These are phyloP conservation scores for Corynespora cassiicola DNA, from an alignment of 2,329 filamentous ascomycete species.

Conservation along the genomic window DNA sequence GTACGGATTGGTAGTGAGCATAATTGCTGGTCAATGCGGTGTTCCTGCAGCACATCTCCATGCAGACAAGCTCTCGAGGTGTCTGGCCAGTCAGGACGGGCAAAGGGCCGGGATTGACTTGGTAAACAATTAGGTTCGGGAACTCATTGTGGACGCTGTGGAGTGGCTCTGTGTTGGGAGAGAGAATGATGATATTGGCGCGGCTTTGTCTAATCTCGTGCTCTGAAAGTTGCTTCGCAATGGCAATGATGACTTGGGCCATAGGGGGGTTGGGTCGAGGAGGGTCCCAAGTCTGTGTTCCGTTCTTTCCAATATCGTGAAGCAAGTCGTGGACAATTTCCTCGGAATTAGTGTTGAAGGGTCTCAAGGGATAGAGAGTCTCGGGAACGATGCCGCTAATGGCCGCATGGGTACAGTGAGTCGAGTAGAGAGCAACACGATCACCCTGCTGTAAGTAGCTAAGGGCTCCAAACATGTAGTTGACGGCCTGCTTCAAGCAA, in stretches of 20 bases:
- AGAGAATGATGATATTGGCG: conserved; percentile 35
- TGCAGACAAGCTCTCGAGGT: conserved; percentile 18
- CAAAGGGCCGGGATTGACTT: conserved; percentile 32
- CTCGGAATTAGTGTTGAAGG: conserved; percentile 18
- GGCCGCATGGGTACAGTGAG: conserved; percentile 35
- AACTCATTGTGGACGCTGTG: conserved; percentile 28
- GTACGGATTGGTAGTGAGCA: conserved; percentile 28
- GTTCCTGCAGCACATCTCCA: conserved; percentile 29
- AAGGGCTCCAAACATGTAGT: conserved; percentile 23
- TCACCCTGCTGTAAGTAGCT: conserved; percentile 26
- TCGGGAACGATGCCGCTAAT: conserved; percentile 35
- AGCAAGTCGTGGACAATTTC: conserved; percentile 24
- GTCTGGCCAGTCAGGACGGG: conserved; percentile 24
- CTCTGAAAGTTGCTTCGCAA: conserved; percentile 27
- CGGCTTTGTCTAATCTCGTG: conserved; percentile 18
- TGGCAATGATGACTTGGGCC: conserved; percentile 29
- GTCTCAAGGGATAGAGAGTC: conserved; percentile 25
- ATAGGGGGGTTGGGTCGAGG: conserved; percentile 37
- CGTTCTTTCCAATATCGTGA: conserved; percentile 20
- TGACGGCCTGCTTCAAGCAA: conserved; percentile 26
- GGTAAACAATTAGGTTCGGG: conserved; percentile 30
- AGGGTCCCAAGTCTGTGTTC: conserved; percentile 32
- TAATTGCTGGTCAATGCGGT: conserved; percentile 34
- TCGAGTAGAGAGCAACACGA: conserved; percentile 36
- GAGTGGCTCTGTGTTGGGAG: conserved; percentile 26